phyloP scores from a whole-genome alignment of 805 yeast genomes.

The Candida ipomoeae region DNA sequence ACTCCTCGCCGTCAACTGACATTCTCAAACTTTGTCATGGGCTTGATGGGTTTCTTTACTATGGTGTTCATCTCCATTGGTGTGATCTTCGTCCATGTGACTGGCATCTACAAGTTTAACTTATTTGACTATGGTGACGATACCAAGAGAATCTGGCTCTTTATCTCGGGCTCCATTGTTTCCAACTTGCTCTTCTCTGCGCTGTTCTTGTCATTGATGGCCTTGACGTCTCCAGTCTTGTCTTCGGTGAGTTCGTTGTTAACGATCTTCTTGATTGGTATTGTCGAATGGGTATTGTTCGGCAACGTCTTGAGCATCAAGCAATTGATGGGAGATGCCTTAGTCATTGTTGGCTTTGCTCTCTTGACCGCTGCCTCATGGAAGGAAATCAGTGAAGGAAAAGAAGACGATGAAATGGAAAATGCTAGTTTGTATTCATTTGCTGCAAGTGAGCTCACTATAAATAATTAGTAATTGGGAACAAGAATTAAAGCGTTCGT shows the following conservation, averaged over 20 bases:
- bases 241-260: slow-evolving; percentile 63
- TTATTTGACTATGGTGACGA: slow-evolving; percentile 44
- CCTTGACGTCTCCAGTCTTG: slow-evolving; percentile 80
- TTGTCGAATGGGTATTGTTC: slow-evolving; percentile 68
- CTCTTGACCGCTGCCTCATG: slow-evolving; percentile 63
- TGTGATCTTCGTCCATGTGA: slow-evolving; percentile 46
- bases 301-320: slow-evolving; percentile 50
- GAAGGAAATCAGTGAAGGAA: slow-evolving; percentile 55
- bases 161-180: slow-evolving; percentile 49
- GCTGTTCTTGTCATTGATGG: slow-evolving; percentile 70
- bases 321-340: slow-evolving; percentile 64
- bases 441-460: slow-evolving; percentile 30
- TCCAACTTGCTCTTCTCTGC: slow-evolving; percentile 68
- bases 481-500: slow-evolving; percentile 1
- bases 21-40: slow-evolving; percentile 75
- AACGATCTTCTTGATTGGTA: slow-evolving; percentile 75
- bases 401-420: slow-evolving; percentile 43
- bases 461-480: slow-evolving; percentile 6
- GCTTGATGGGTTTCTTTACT: slow-evolving; percentile 60
- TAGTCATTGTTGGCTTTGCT: slow-evolving; percentile 67
- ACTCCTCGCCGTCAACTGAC: slow-evolving; percentile 66
- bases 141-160: slow-evolving; percentile 38
- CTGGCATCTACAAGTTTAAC: slow-evolving; percentile 56
- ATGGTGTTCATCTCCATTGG: slow-evolving; percentile 45
- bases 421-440: slow-evolving; percentile 39